Evolutionary conservation across 371 early-diverging fungal genomes (phyloP), one percentile per base, ranked within the genome.

Genomic region (Mortierella sp.): DNA sequence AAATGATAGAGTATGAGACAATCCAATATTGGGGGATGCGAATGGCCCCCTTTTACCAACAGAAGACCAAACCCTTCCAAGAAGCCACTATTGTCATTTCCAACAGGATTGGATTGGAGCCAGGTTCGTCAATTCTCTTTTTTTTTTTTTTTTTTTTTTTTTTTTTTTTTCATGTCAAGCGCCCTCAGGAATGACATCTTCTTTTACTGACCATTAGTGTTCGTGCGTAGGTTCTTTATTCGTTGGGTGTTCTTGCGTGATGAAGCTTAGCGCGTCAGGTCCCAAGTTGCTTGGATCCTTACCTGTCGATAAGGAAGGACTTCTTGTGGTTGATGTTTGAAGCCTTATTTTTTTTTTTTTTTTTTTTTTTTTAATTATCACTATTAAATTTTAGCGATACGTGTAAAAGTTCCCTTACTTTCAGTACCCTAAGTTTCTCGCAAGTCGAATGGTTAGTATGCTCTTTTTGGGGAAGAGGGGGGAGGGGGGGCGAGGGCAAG

Each of bases 61-160:
- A 44, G 53, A 48, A 44, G 12, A 55, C 21, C 30, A 25, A 29
- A 48, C 48, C 58, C 14, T 43, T 25, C 14, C 58, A 60, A 15
- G 68, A 68, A 11, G 55, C 83, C 0, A 70, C 74, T 37, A 69
- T 93, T 62, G 91, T 86, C 25, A 84, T 86, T 7, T 84, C 88
- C 50, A 94, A 94, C 80, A 83, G 94, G 19, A 84, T 73, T 45
- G 94, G 94, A 6, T 65, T 66, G 5, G 94, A 94, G 79, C 70
- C 86, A 73, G 88, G 86, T 76, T 75, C 46, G 70, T 66, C 29
- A 45, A n/a, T n/a, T n/a, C n/a, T 12, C 23, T 44, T 12, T 21
- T 26, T 18, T 14, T 19, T 21, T 14, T 56, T 23, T n/a, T 37
- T 26, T 56, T 14, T 16, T 25, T 21, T 18, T 19, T 16, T 23